Conservation (phyloP, 2,329 filamentous ascomycete genomes). For the Biscogniauxia marginata region DNA sequence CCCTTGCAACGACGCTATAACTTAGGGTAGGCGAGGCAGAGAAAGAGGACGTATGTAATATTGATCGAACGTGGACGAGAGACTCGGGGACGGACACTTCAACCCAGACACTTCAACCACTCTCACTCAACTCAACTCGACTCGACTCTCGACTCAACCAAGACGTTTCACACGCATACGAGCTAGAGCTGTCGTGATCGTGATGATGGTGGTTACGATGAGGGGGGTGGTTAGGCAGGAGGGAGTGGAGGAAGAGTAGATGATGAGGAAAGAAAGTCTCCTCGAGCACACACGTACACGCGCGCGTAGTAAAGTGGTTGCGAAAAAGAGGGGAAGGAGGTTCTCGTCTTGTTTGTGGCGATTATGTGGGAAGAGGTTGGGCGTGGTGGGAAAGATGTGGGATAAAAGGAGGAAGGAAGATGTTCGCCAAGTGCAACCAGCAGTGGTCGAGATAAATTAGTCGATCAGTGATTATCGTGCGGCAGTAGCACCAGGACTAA, state of each 20-base stretch:
- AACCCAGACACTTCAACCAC: background rate
- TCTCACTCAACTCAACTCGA: background rate
- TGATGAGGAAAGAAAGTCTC: background rate
- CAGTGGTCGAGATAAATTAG: conserved; percentile 12
- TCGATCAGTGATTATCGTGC: conserved; percentile 9
- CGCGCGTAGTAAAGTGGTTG: conserved; percentile 9
- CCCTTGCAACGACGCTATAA: conserved; percentile 9
- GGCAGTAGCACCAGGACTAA: background rate
- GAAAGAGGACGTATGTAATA: background rate
- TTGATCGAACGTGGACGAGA: conserved; percentile 1
- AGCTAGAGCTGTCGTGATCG: background rate
- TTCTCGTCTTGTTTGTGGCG: conserved; percentile 18
- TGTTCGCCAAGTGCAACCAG: conserved; percentile 3
- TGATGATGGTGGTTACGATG: background rate
- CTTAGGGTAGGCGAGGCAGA: background rate
- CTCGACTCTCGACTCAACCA: background rate
- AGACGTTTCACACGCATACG: background rate
- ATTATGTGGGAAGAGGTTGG: conserved; percentile 2
- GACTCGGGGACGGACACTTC: conserved; percentile 5
- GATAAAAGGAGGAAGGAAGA: conserved; percentile 10
- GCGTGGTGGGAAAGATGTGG: conserved; percentile 12
- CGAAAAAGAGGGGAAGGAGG: conserved; percentile 12
- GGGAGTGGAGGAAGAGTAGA: background rate
- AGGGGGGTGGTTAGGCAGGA: background rate
- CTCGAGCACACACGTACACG: conserved; percentile 9